Evolutionary conservation across 1,284 basidiomycete genomes (phyloP), one percentile per base, ranked within the genome.

Genomic region (Ceratobasidium sp.): DNA sequence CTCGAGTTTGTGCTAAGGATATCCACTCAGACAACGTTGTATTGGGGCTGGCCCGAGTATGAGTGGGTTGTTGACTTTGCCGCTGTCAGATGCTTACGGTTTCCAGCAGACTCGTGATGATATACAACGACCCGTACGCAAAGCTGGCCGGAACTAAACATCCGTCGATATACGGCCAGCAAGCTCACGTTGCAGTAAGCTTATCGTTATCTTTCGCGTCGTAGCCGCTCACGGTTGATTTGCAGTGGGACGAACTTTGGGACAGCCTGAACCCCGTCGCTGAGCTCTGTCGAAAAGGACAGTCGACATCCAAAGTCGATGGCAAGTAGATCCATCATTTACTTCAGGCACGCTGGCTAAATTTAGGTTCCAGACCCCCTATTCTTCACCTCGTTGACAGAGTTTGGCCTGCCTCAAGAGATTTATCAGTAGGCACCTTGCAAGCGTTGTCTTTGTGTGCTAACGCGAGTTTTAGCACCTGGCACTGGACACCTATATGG

Each of bases 91-190:
- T 44, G 13, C 21, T 57, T 23, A 43, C 21, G 47, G 4, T 4
- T 43, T 14, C 26, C 30, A 70, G 38, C 35, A 62, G 73, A 23
- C 44, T 69, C 23, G 52, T 73, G 6, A 54, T 75, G 32, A 54
- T 75, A 41, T 75, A 75, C 57, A 75, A 75, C 44, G 73, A 66
- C 49, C 52, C 74, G n/a, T 75, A 75, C 43, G 74, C 72, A 14
- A 41, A 23, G 18, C 50, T 75, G 38, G 63, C 62, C 5, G 74
- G 74, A 18, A 57, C 52, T 2, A 75, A 75, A 54, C 74, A 75
- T 26, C 74, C 74, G 6, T 55, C 28, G 18, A 50, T 73, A 14
- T 75, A 70, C 43, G 74, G 64, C 23, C 63, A 73, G 44, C 35
- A 47, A 23, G 74, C 73, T 7, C 52, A 38, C 18, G 28, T 75